phyloP scores from a whole-genome alignment of 169 alveolate genomes.

The Plasmodium yoelii region DNA sequence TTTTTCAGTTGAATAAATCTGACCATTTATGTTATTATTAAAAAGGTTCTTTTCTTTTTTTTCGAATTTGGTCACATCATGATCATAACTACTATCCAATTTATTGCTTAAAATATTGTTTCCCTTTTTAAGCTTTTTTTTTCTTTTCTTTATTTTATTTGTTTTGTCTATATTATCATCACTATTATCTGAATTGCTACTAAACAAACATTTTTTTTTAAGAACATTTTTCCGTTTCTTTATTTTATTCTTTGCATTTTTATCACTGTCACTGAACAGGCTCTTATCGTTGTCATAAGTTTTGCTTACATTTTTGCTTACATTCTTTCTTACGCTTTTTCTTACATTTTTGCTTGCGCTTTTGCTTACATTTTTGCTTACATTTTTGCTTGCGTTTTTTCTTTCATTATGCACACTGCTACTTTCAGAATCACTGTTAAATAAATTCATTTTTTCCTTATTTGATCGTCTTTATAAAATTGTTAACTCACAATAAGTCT shows the following conservation, averaged over 20 bases:
- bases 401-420: not conserved
- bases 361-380: not conserved
- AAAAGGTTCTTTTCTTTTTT: not conserved
- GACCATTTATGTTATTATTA: not conserved
- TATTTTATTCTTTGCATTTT: not conserved
- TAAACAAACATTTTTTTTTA: not conserved
- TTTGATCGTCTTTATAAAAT: not conserved
- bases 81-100: not conserved
- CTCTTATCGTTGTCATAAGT: not conserved
- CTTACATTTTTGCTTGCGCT: too few species aligned
- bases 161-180: not conserved
- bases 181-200: constrained; percentile 1
- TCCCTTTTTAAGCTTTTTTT: constrained; percentile 3
- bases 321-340: too few species aligned
- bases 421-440: constrained; percentile 6
- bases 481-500: not conserved
- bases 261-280: not conserved
- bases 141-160: not conserved
- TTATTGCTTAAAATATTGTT: constrained; percentile 8
- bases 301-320: constrained; percentile 13
- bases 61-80: not conserved
- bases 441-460: constrained; percentile 13
- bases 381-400: not conserved
- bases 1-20: not conserved
- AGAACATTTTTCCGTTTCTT: not conserved